Evolutionary conservation across 257 asterid genomes (phyloP).

Genomic region (Penstemon eatonii): DNA sequence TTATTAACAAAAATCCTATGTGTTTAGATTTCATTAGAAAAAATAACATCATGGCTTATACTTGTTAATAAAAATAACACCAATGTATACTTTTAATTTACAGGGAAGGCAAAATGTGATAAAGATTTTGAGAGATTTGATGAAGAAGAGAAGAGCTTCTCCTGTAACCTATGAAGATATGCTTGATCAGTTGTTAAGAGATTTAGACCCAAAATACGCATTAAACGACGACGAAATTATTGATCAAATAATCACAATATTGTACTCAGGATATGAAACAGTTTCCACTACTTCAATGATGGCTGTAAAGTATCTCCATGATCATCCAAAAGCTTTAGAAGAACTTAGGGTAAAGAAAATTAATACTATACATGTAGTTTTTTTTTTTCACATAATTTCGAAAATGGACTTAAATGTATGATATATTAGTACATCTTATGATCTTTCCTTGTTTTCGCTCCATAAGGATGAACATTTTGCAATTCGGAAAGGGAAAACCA

Average conservation of each 20-base stretch:
- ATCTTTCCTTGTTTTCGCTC: not conserved
- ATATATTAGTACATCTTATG: not conserved
- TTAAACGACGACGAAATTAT: conserved; percentile 67
- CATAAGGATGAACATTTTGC: conserved; percentile 64
- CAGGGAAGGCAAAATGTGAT: conserved; percentile 72
- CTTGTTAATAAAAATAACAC: too few relatives aligned
- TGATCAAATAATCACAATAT: conserved; percentile 74
- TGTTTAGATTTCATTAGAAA: too few relatives aligned
- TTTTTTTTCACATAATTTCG: not conserved
- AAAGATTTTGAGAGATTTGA: conserved; percentile 42
- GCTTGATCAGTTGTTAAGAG: conserved; percentile 51
- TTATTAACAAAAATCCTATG: too few relatives aligned
- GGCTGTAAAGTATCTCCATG: conserved; percentile 86
- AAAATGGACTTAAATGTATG: not conserved
- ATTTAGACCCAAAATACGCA: conserved; percentile 31
- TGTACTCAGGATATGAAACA: conserved; percentile 90
- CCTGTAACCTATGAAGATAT: conserved; percentile 43
- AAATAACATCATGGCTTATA: too few relatives aligned
- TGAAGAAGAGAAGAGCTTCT: conserved; percentile 61
- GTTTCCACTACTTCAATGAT: conserved; percentile 85
- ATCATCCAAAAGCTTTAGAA: conserved; percentile 66
- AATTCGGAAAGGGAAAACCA: conserved; percentile 42
- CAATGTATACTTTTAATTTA: not conserved
- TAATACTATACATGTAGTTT: not conserved
- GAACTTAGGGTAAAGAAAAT: conserved; percentile 55